These are phyloP conservation scores for Pleurotus eryngii DNA, from an alignment of 768 basidiomycete genomes.

Conservation along the genomic window DNA sequence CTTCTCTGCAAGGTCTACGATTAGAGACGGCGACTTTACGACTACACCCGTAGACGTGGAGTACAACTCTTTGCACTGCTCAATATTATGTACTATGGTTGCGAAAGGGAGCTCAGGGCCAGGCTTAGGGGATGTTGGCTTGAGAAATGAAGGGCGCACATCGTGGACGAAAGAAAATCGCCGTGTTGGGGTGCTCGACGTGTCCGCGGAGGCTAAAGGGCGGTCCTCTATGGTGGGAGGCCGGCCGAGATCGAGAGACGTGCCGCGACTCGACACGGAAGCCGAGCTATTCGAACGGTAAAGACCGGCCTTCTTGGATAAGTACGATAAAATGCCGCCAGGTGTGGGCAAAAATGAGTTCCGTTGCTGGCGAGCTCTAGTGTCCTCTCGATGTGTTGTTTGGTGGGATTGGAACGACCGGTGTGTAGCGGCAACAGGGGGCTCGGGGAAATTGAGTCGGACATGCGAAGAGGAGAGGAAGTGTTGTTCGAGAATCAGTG, in stretches of 20 bases:
- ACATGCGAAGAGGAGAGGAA: conserved; percentile 50
- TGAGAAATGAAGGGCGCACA: conserved; percentile 17
- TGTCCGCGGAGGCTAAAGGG: conserved; percentile 26
- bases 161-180: conserved; percentile 40
- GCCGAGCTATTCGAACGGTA: conserved; percentile 18
- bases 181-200: conserved; percentile 22
- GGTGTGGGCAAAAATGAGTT: conserved; percentile 32
- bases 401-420: conserved; percentile 7
- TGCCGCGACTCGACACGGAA: conserved; percentile 16
- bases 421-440: conserved; percentile 32
- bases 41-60: conserved; percentile 53
- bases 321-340: conserved; percentile 36
- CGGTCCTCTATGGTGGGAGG: conserved; percentile 10
- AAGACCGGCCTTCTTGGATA: conserved; percentile 27
- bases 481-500: conserved; percentile 59
- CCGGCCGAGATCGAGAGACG: conserved; percentile 16
- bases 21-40: conserved; percentile 43
- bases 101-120: conserved; percentile 30
- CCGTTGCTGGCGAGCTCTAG: conserved; percentile 10
- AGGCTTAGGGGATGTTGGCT: conserved; percentile 6
- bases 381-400: not conserved
- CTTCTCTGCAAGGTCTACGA: conserved; percentile 47
- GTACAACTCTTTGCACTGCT: conserved; percentile 34
- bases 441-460: conserved; percentile 23
- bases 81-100: conserved; percentile 36